Percentiles rank a stretch among this genome's conserved stretches.
phyloP scores from a whole-genome alignment of 2,329 filamentous ascomycete species.

The Periconia digitata region DNA sequence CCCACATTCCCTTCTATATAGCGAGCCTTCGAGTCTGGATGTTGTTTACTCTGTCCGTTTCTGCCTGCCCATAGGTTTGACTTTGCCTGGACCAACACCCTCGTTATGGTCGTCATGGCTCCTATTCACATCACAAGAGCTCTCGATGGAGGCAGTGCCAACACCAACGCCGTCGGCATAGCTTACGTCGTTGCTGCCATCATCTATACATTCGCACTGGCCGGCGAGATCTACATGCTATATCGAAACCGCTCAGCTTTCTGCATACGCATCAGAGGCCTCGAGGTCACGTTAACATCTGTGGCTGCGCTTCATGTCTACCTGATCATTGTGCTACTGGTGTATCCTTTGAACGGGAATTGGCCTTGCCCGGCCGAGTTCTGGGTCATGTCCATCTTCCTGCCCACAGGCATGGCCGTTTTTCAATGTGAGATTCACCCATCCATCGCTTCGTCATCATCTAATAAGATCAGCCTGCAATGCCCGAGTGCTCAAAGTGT shows the following conservation, averaged over 20 bases:
- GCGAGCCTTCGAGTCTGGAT: conserved; percentile 24
- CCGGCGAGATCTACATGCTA: conserved; percentile 32
- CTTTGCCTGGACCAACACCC: conserved; percentile 12
- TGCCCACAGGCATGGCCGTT: conserved; percentile 42
- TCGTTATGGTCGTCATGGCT: conserved; percentile 35
- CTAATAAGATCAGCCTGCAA: conserved; percentile 32
- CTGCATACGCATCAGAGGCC: conserved; percentile 35
- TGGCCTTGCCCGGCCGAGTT: conserved; percentile 42
- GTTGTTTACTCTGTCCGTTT: conserved; percentile 13
- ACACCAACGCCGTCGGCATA: conserved; percentile 35
- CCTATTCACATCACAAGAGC: conserved; percentile 27
- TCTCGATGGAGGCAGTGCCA: conserved; percentile 34
- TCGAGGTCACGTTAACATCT: conserved; percentile 37
- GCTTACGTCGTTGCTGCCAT: conserved; percentile 34
- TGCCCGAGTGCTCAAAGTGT: conserved; percentile 38
- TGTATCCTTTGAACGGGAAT: conserved; percentile 40
- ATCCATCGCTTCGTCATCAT: neutral
- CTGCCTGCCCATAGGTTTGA: conserved; percentile 7
- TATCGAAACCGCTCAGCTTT: conserved; percentile 32
- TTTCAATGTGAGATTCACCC: conserved; percentile 33
- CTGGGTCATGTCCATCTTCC: conserved; percentile 43
- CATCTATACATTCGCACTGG: conserved; percentile 36
- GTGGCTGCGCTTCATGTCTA: conserved; percentile 41
- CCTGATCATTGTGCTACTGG: conserved; percentile 37
- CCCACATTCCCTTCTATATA: conserved; percentile 26